phyloP scores from a whole-genome alignment of 768 basidiomycete genomes.

The Trametes maxima region DNA sequence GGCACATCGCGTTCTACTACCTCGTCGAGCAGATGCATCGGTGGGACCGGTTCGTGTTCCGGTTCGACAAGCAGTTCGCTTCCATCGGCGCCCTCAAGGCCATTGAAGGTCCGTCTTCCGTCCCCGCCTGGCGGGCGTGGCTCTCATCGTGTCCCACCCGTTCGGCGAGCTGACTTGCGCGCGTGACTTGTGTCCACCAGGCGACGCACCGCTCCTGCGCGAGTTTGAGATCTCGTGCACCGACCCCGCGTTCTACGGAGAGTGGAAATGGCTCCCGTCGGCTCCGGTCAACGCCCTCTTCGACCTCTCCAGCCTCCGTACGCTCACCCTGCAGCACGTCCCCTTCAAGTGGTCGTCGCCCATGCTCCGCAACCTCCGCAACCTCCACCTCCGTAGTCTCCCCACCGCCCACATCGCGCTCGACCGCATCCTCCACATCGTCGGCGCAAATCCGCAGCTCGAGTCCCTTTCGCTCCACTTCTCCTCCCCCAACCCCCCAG shows the following conservation, averaged over 20 bases:
- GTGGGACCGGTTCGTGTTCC: constrained; percentile 81
- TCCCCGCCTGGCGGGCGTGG: too few species aligned
- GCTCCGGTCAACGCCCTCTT: constrained; percentile 37
- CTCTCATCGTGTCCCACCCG: too few species aligned
- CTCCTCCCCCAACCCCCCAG: constrained; percentile 57
- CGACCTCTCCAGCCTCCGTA: constrained; percentile 50
- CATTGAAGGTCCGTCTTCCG: constrained; percentile 58
- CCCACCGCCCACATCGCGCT: constrained; percentile 63
- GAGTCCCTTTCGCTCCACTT: constrained; percentile 63
- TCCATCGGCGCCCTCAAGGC: constrained; percentile 75
- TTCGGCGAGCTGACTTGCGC: too few species aligned
- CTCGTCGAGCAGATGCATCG: constrained; percentile 79
- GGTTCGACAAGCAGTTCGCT: constrained; percentile 75
- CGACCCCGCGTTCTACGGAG: constrained; percentile 58
- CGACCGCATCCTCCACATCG: constrained; percentile 68
- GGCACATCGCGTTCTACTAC: constrained; percentile 78
- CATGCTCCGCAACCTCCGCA: constrained; percentile 60
- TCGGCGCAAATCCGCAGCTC: constrained; percentile 59
- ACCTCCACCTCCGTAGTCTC: constrained; percentile 65
- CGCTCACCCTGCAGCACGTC: constrained; percentile 67
- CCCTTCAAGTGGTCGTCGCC: constrained; percentile 82
- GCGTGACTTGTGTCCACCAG: constrained; percentile 36
- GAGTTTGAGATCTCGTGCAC: constrained; percentile 81
- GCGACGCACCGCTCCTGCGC: constrained; percentile 68
- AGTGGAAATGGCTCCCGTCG: constrained; percentile 79